Percentiles rank a stretch among this genome's conserved stretches.
Conservation (phyloP, 805 yeast species). For the Saccharomycodes ludwigii region DNA sequence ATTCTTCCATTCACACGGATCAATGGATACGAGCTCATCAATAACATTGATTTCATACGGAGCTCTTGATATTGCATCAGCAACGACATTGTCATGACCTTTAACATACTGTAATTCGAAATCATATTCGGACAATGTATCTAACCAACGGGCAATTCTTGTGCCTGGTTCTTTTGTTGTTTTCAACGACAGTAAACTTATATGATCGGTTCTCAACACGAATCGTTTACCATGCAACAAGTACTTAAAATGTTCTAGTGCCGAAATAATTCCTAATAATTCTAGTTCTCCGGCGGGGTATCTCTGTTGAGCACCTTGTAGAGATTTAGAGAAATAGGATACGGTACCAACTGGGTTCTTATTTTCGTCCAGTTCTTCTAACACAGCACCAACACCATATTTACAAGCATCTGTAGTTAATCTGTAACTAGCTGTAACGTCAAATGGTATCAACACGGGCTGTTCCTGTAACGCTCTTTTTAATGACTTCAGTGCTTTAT, state of each 20-base stretch:
- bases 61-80: conserved; percentile 10
- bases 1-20: conserved; percentile 3
- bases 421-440: background rate
- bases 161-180: conserved; percentile 8
- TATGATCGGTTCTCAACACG: conserved; percentile 8
- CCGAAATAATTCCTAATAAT: conserved; percentile 8
- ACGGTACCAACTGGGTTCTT: conserved; percentile 8
- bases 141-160: conserved; percentile 6
- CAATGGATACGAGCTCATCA: background rate
- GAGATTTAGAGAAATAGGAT: conserved; percentile 7
- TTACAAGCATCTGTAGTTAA: conserved; percentile 7
- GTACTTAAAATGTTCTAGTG: conserved; percentile 8
- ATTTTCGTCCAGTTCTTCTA: conserved; percentile 7
- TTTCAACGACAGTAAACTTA: conserved; percentile 3
- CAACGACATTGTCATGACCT: conserved; percentile 8
- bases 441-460: conserved; percentile 4
- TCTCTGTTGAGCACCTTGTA: conserved; percentile 6
- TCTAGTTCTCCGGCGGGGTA: conserved; percentile 10
- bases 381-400: conserved; percentile 10
- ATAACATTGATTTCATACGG: background rate
- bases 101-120: conserved; percentile 7
- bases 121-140: conserved; percentile 7
- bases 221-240: conserved; percentile 7
- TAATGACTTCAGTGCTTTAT: conserved; percentile 1
- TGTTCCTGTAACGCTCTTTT: conserved; percentile 1